Base-by-base conservation (phyloP, 2,329 filamentous ascomycete genomes). In the Fusarium pseudonygamai region DNA sequence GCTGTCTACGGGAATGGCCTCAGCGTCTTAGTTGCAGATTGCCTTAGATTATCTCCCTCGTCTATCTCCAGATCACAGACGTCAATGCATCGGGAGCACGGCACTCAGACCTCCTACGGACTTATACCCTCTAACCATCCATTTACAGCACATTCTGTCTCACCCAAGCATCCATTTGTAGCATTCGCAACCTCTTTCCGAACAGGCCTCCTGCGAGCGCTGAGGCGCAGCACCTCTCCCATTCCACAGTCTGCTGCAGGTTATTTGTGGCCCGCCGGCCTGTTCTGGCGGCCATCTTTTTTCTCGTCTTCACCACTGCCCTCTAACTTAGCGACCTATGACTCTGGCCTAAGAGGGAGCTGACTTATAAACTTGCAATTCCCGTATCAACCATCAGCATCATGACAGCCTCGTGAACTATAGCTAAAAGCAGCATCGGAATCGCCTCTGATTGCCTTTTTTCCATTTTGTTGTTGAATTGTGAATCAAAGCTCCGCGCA, bases 161-260 rank as follows among this genome's bases (percentile, higher is more conserved):
- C 71, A 61, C 58, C 14, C 36, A 39, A 68, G 20, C 45, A 36
- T 22, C 42, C 34, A 42, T 46, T 65, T 56, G 60, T 49, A 57
- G 66, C 60, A 43, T 37, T 50, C 36, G 30, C 40, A 55, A 67
- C 58, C 47, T 40, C 30, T 39, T 49, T 30, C 37, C 37, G 37
- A 61, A 58, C 50, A 74, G 71, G 71, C 71, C 71, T 73, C 71
- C 71, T 74, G 49, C 39, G 42, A 71, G 63, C 71, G 36, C 39
- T 55, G 67, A 49, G 71, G 71, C 71, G 71, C 71, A 73, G 71
- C 71, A 74, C 43, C 64, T 39, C 28, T 36, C 24, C 30, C 64
- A 67, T 69, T 69, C 59, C 67, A 64, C 32, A 24, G n/a, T 34
- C 28, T 32, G 42, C 58, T 46, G 50, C 68, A 49, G 47, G 64